Evolutionary conservation across 768 basidiomycete species (phyloP), one percentile per base, ranked within the genome.

Genomic region (Polyporus arcularius): DNA sequence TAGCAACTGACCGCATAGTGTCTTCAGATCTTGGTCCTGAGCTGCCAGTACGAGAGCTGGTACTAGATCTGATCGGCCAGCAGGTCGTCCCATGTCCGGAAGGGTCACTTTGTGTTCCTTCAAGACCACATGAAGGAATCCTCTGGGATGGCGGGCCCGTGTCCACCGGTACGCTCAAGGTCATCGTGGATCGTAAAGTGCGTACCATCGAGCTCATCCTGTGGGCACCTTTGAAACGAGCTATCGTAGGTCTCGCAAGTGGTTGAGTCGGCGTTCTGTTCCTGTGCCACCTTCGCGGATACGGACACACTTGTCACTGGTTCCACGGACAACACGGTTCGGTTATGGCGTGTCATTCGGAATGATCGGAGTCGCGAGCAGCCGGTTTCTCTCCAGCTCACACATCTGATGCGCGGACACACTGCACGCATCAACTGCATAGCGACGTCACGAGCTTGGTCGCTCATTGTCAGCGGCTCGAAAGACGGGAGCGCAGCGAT

Each of bases 401-500:
- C 86, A 4, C 86, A 94, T 63, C 85, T 92, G 61, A 85, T 97
- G 82, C 85, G 91, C 14, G 85, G 90, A 15, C 95, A 96, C 66
- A 85, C 83, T 3, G 84, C 85, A 48, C 79, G 83, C 50, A 82
- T 96, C 26, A 71, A 79, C 1, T 88, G 83, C 65, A 79, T 96
- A 15, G 76, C 86, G 8, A 86, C 91, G 1, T 95, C 90, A 14
- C 78, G 89, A 45, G 75, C 87, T 2, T 96, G 95, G 95, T 92
- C 91, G 1, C 67, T 94, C 26, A 83, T 85, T 26, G 82, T 95
- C 46, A 95, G 91, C 64, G 93, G 93, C 10, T 90, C 91, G 15
- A 82, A 84, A 68, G 94, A 96, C 67, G 92, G 94, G 1, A 92
- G 87, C 62, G 92, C 90, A 0, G 89, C 88, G 4, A 58, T 96